Percentiles rank a stretch among this genome's conserved stretches.
These are phyloP conservation scores for Fistulinella cinereoalba DNA, from an alignment of 1,284 basidiomycete species.

Conservation along the genomic window DNA sequence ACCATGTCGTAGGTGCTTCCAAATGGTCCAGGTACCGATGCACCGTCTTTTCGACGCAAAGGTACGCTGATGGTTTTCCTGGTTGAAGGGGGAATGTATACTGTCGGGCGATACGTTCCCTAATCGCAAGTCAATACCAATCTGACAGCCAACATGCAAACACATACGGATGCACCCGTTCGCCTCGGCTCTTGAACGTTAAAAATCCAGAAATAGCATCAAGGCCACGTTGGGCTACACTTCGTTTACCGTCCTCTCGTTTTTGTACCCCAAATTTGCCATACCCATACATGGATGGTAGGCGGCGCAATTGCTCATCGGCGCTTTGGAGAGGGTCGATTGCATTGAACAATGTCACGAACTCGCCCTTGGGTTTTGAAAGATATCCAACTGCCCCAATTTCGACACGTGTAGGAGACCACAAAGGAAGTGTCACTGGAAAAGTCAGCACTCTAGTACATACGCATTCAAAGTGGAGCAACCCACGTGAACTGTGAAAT, in stretches of 20 bases:
- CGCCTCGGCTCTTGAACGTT: slow-evolving; percentile 39
- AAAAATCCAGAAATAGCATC: slow-evolving; percentile 57
- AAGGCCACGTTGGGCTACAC: slow-evolving; percentile 50
- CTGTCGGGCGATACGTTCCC: slow-evolving; percentile 49
- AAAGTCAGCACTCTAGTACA: background rate
- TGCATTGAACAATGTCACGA: slow-evolving; percentile 69
- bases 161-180: slow-evolving; percentile 38
- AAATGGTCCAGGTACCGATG: slow-evolving; percentile 65
- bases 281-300: slow-evolving; percentile 56
- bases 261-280: slow-evolving; percentile 46
- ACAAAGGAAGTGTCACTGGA: slow-evolving; percentile 67
- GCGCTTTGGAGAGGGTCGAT: slow-evolving; percentile 46
- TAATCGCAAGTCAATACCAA: slow-evolving; percentile 25
- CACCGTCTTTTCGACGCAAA: slow-evolving; percentile 65
- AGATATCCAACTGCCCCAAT: slow-evolving; percentile 75
- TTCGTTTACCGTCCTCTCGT: slow-evolving; percentile 52
- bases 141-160: background rate
- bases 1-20: slow-evolving; percentile 66
- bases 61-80: slow-evolving; percentile 61
- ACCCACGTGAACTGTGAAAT: slow-evolving; percentile 67
- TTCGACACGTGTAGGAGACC: slow-evolving; percentile 58
- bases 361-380: slow-evolving; percentile 56
- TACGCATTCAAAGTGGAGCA: background rate
- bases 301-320: slow-evolving; percentile 29
- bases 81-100: slow-evolving; percentile 58